Conservation (phyloP, 192 early-diverging fungal genomes). For the Mortierella hygrophila region DNA sequence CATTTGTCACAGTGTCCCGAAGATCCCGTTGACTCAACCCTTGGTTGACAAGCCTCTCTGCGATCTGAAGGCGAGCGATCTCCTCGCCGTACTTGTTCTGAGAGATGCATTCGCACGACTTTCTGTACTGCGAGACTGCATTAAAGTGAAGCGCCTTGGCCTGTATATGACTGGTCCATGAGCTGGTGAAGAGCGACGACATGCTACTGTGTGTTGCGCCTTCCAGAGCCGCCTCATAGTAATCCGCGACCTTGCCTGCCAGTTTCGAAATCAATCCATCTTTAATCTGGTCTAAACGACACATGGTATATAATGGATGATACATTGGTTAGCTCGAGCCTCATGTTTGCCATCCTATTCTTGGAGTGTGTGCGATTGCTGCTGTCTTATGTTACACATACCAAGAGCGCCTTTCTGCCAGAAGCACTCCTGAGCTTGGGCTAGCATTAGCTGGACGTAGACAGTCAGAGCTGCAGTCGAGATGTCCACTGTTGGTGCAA, state of each 20-base stretch:
- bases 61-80: slow-evolving; percentile 78
- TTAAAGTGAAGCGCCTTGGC: slow-evolving; percentile 80
- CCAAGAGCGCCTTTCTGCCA: slow-evolving; percentile 85
- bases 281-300: slow-evolving; percentile 76
- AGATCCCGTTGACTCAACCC: slow-evolving; percentile 59
- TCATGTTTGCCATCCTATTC: background rate
- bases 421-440: slow-evolving; percentile 95
- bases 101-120: slow-evolving; percentile 78
- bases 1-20: slow-evolving; percentile 53
- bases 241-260: slow-evolving; percentile 78
- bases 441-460: slow-evolving; percentile 83
- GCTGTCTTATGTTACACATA: slow-evolving; percentile 13
- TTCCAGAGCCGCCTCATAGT: slow-evolving; percentile 79
- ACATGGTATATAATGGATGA: background rate
- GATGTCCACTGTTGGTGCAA: slow-evolving; percentile 78
- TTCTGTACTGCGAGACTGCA: slow-evolving; percentile 84
- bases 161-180: slow-evolving; percentile 81
- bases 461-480: slow-evolving; percentile 75
- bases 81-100: slow-evolving; percentile 89
- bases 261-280: slow-evolving; percentile 83
- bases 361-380: too few species aligned
- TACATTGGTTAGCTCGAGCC: background rate
- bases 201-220: slow-evolving; percentile 67
- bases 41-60: slow-evolving; percentile 59
- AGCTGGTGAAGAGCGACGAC: slow-evolving; percentile 61